phyloP scores from a whole-genome alignment of 495 filamentous ascomycete genomes.

The Neurospora sp. region DNA sequence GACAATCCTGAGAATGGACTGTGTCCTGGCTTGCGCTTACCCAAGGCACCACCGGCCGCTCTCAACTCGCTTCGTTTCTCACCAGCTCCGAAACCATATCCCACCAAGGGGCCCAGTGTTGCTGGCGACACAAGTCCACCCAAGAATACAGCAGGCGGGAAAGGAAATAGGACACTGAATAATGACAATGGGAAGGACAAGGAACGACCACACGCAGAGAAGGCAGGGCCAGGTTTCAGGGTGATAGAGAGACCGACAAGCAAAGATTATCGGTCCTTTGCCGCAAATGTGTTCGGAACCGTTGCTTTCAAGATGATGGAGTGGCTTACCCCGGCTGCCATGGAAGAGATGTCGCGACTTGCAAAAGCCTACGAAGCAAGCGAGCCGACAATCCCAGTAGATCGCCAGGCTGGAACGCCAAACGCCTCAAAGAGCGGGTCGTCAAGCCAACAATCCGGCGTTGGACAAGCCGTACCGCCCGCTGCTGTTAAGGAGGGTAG shows the following conservation, averaged over 20 bases:
- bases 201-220: background rate
- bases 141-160: slow-evolving; percentile 1
- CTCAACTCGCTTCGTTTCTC: slow-evolving; percentile 28
- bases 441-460: background rate
- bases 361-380: slow-evolving; percentile 7
- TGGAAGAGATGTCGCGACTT: slow-evolving; percentile 32
- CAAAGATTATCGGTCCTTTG: slow-evolving; percentile 77
- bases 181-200: background rate
- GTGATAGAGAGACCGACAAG: slow-evolving; percentile 39
- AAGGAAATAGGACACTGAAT: background rate
- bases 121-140: background rate
- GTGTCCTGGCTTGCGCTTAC: slow-evolving; percentile 45
- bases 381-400: background rate
- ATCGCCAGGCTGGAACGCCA: background rate
- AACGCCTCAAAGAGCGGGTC: background rate
- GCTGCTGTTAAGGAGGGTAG: background rate
- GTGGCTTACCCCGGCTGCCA: slow-evolving; percentile 53
- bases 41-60: slow-evolving; percentile 29
- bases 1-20: slow-evolving; percentile 67
- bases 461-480: background rate
- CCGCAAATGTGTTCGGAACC: slow-evolving; percentile 72
- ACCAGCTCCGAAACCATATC: slow-evolving; percentile 16
- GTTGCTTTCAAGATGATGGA: slow-evolving; percentile 69
- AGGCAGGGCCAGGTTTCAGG: slow-evolving; percentile 12
- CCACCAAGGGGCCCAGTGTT: slow-evolving; percentile 2